A percentile compares a stretch with the other conserved stretches of the same genome.
These are phyloP conservation scores for Craterostigma plantagineum DNA, from an alignment of 257 asterid species.

Conservation along the genomic window DNA sequence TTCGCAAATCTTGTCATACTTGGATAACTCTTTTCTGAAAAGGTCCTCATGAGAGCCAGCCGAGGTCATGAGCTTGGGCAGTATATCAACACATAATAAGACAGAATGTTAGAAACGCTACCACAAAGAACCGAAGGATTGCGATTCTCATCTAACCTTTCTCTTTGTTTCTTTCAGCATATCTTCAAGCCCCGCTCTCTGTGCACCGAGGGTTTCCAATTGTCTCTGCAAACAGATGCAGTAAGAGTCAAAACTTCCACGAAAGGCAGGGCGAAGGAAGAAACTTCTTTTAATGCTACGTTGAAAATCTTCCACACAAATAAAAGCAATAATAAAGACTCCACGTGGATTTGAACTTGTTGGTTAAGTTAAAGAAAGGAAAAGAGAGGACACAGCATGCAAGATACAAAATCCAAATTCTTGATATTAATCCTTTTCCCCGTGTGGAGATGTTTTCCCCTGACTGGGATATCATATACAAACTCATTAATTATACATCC, in stretches of 20 bases:
- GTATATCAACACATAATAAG: slow-evolving; percentile 35
- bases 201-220: slow-evolving; percentile 90
- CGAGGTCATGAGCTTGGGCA: slow-evolving; percentile 84
- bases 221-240: slow-evolving; percentile 49
- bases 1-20: slow-evolving; percentile 65
- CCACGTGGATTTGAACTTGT: too few species aligned
- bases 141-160: slow-evolving; percentile 35
- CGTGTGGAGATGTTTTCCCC: too few species aligned
- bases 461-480: too few species aligned
- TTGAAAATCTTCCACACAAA: too few species aligned
- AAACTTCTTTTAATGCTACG: too few species aligned
- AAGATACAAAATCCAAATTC: too few species aligned
- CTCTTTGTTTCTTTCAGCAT: slow-evolving; percentile 99
- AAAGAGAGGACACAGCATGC: too few species aligned
- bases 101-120: not conserved
- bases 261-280: not conserved
- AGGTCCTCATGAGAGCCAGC: slow-evolving; percentile 91
- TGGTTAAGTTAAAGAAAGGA: too few species aligned
- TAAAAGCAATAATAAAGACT: too few species aligned
- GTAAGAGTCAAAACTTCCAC: not conserved
- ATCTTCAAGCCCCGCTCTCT: slow-evolving; percentile 97
- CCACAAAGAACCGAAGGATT: slow-evolving; percentile 5
- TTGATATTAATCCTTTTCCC: too few species aligned
- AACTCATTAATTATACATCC: too few species aligned
- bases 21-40: slow-evolving; percentile 76